Percentiles rank a stretch among this genome's conserved stretches.
These are phyloP conservation scores for Rhynchospora tenuis DNA, from an alignment of 176 grass and related monocot genomes.

Conservation along the genomic window DNA sequence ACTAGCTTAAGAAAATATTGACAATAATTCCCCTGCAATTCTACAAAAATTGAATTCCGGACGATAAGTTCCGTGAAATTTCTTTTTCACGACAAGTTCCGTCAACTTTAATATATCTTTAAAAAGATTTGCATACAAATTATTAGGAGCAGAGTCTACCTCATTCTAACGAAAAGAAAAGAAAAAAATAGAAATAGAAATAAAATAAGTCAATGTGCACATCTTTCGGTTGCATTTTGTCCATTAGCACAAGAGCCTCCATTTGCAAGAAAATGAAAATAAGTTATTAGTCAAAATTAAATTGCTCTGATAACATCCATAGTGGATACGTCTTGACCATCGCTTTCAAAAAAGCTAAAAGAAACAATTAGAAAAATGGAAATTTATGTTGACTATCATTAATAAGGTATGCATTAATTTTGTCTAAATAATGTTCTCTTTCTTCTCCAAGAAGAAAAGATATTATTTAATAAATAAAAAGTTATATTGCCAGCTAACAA, in stretches of 20 bases:
- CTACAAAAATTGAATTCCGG: not conserved
- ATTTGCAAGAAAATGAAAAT: not conserved
- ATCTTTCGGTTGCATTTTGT: conserved; percentile 12
- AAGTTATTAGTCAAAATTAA: not conserved
- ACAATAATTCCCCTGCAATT: not conserved
- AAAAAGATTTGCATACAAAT: not conserved
- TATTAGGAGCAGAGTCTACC: not conserved
- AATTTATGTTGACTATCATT: not conserved
- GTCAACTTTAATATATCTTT: not conserved
- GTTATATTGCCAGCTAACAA: not conserved
- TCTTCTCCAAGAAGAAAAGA: not conserved
- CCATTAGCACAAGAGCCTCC: not conserved
- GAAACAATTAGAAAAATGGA: not conserved
- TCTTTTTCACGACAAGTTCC: not conserved
- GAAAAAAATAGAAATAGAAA: not conserved
- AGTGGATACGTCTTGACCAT: conserved; percentile 1
- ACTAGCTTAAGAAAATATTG: not conserved
- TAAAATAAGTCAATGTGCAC: not conserved
- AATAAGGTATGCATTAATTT: not conserved
- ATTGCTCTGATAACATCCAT: not conserved
- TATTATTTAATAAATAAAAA: not conserved
- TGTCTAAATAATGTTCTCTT: not conserved
- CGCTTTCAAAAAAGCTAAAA: not conserved
- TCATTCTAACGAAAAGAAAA: not conserved
- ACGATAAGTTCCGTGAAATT: not conserved